phyloP scores from a whole-genome alignment of 768 basidiomycete species.

The Tricholoma terreum region DNA sequence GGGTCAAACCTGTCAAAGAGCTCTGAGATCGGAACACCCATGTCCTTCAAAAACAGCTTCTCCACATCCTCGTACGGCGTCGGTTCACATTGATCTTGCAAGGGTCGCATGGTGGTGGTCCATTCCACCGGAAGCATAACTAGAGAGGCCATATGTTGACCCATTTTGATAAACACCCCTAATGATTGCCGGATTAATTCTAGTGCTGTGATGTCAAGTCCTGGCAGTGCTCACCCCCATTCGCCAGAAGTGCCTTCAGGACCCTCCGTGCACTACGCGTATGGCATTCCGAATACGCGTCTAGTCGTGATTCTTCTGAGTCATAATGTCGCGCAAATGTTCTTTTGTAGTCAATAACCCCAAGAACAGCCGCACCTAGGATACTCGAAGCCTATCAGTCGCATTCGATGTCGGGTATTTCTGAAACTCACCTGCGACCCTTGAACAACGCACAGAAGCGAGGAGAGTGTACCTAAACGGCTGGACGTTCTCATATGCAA shows the following conservation, averaged over 20 bases:
- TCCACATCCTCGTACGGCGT: constrained; percentile 80
- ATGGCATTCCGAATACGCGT: constrained; percentile 78
- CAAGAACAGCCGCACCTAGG: constrained; percentile 56
- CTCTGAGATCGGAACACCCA: constrained; percentile 66
- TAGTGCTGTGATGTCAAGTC: background rate
- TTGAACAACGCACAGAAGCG: constrained; percentile 74
- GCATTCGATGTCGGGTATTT: constrained; percentile 8
- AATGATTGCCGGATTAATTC: constrained; percentile 4
- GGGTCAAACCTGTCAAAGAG: constrained; percentile 86
- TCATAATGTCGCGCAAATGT: constrained; percentile 55
- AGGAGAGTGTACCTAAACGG: constrained; percentile 74
- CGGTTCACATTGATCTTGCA: constrained; percentile 93
- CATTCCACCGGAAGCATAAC: constrained; percentile 51
- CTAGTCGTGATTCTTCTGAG: constrained; percentile 45
- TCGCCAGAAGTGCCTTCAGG: constrained; percentile 78
- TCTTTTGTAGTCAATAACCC: constrained; percentile 70
- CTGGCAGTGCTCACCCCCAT: constrained; percentile 60
- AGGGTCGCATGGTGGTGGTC: constrained; percentile 48
- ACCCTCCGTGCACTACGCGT: constrained; percentile 76
- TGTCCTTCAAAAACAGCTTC: constrained; percentile 72
- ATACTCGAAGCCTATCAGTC: constrained; percentile 18
- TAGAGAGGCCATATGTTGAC: constrained; percentile 81
- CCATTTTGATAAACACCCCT: constrained; percentile 87
- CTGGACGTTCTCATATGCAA: constrained; percentile 65
- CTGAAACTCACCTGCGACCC: constrained; percentile 59